Conservation (phyloP, 129 eudicot species). For the Smallanthus sonchifolius region DNA sequence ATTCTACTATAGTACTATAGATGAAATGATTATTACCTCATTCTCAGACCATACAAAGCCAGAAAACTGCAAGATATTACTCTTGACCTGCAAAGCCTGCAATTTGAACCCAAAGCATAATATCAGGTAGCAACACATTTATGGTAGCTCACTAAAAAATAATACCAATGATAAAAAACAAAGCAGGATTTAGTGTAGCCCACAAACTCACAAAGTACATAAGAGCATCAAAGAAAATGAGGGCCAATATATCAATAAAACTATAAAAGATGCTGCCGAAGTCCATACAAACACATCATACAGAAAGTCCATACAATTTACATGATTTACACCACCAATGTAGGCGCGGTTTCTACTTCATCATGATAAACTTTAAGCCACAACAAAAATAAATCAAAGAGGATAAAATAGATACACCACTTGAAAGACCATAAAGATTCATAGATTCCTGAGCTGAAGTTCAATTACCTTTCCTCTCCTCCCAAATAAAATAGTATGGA, state of each 20-base stretch:
- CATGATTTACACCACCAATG: slow-evolving; percentile 16
- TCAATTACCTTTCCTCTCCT: slow-evolving; percentile 93
- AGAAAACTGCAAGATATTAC: slow-evolving; percentile 75
- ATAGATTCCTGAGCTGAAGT: slow-evolving; percentile 12
- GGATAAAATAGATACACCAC: neutral
- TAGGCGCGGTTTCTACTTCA: slow-evolving; percentile 9
- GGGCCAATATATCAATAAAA: neutral
- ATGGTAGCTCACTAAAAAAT: slow-evolving; percentile 2
- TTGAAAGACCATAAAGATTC: neutral
- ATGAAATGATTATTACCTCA: slow-evolving; percentile 53
- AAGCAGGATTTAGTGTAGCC: slow-evolving; percentile 5
- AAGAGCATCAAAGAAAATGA: neutral
- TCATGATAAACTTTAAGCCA: slow-evolving; percentile 3
- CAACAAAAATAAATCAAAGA: neutral
- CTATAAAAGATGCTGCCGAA: neutral
- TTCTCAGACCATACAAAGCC: slow-evolving; percentile 86
- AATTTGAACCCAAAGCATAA: slow-evolving; percentile 15
- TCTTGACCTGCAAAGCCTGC: slow-evolving; percentile 84
- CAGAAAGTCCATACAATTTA: neutral
- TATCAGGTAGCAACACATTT: neutral
- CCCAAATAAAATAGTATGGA: slow-evolving; percentile 75
- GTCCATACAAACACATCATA: neutral
- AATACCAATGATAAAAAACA: neutral
- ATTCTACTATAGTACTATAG: slow-evolving; percentile 8
- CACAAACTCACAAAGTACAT: slow-evolving; percentile 4